Evolutionary conservation across 1,284 basidiomycete genomes (phyloP).

Genomic region (Schizopora paradoxa): DNA sequence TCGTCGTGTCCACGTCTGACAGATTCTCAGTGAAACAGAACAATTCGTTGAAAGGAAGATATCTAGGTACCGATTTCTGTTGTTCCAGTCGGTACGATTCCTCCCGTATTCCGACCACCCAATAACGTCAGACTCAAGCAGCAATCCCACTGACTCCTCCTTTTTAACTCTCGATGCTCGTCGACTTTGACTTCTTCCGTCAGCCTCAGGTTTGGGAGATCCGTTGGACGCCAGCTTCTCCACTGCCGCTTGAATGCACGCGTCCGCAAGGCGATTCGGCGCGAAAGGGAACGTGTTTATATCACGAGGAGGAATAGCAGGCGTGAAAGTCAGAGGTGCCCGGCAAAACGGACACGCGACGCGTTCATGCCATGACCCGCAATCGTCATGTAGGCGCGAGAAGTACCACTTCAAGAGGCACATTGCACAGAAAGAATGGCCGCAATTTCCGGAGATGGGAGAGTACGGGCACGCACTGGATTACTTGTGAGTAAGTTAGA

Average conservation of each 20-base stretch:
- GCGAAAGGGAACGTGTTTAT: slow-evolving; percentile 53
- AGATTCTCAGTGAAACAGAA: no score
- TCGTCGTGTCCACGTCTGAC: slow-evolving; percentile 49
- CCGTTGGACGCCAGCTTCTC: slow-evolving; percentile 36
- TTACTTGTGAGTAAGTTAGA: not conserved
- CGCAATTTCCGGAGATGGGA: slow-evolving; percentile 50
- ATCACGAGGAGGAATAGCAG: slow-evolving; percentile 43
- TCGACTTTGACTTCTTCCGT: not conserved
- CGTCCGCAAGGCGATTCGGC: slow-evolving; percentile 51
- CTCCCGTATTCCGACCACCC: no score
- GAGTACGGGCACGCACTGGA: slow-evolving; percentile 51
- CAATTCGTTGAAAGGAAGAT: no score
- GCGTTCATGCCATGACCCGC: slow-evolving; percentile 59
- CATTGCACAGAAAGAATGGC: slow-evolving; percentile 60
- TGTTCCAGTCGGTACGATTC: no score
- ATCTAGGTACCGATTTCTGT: no score
- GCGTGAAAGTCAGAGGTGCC: slow-evolving; percentile 42
- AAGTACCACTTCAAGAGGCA: slow-evolving; percentile 66
- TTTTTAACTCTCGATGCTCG: slow-evolving; percentile 25
- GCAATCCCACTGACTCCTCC: slow-evolving; percentile 40
- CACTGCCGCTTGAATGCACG: slow-evolving; percentile 43
- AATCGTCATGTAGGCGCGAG: slow-evolving; percentile 51
- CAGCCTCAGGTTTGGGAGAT: slow-evolving; percentile 8
- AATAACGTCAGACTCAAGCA: no score
- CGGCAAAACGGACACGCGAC: slow-evolving; percentile 66